phyloP scores from a whole-genome alignment of 129 eudicot species.

The Cynara cardunculus region DNA sequence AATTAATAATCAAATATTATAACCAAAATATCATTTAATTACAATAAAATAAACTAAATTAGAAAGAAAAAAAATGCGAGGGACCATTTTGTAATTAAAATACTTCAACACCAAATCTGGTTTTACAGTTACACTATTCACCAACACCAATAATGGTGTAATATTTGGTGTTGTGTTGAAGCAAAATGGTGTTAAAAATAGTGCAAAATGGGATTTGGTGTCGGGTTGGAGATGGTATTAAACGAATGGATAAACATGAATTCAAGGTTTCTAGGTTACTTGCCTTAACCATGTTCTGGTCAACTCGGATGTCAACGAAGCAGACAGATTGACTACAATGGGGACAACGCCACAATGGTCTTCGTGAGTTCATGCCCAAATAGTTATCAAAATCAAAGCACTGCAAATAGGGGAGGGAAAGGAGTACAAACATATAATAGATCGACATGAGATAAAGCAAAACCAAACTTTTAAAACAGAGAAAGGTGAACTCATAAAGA shows the following conservation, averaged over 20 bases:
- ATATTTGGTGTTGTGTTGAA: too few relatives aligned
- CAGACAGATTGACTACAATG: conserved; percentile 75
- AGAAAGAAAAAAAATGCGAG: not conserved
- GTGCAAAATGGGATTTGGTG: not conserved
- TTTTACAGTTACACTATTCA: not conserved
- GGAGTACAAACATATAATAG: not conserved
- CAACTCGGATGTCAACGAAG: conserved; percentile 71
- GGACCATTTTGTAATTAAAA: not conserved
- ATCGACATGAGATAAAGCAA: not conserved
- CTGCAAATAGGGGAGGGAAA: conserved; percentile 26
- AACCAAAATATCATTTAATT: not conserved
- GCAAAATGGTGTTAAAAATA: not conserved
- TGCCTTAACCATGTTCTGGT: conserved; percentile 71
- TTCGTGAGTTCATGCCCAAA: conserved; percentile 71
- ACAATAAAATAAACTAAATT: not conserved
- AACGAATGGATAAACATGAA: not conserved
- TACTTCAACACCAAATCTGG: not conserved
- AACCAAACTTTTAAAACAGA: too few relatives aligned
- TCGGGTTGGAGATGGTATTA: not conserved
- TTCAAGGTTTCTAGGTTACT: conserved; percentile 24
- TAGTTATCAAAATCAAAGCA: conserved; percentile 83
- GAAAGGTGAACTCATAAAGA: too few relatives aligned
- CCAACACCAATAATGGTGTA: not conserved
- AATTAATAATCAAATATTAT: too few relatives aligned
- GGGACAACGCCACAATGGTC: conserved; percentile 95